Evolutionary conservation across 768 basidiomycete species (phyloP).

Genomic region (Phaeotremella fagi): DNA sequence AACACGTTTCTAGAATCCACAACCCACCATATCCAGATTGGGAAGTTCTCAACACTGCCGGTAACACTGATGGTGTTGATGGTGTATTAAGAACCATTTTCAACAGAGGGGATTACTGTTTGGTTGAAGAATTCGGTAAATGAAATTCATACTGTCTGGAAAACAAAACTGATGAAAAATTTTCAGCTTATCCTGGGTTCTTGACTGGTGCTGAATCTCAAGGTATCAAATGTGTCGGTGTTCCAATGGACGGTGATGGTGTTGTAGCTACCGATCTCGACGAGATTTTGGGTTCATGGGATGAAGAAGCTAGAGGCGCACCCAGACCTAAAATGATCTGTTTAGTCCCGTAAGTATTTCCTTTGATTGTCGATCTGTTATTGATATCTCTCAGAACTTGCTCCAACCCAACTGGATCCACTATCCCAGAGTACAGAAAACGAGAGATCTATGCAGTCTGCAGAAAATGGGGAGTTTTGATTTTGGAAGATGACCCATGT

Average conservation of each 20-base stretch:
- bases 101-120: conserved; percentile 41
- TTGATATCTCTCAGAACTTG: conserved; percentile 37
- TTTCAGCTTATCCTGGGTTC: conserved; percentile 44
- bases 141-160: too few relatives aligned
- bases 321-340: conserved; percentile 52
- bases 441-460: conserved; percentile 70
- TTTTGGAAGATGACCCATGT: conserved; percentile 68
- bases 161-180: neutral
- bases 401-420: conserved; percentile 76
- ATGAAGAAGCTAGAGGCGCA: conserved; percentile 56
- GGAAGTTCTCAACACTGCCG: conserved; percentile 56
- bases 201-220: conserved; percentile 54
- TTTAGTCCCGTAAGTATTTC: conserved; percentile 16
- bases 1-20: conserved; percentile 30
- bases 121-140: conserved; percentile 65
- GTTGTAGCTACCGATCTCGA: conserved; percentile 60
- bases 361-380: neutral
- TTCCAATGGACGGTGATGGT: conserved; percentile 65
- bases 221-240: conserved; percentile 34
- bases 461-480: conserved; percentile 69
- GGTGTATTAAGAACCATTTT: conserved; percentile 22
- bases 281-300: conserved; percentile 60
- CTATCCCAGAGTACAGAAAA: conserved; percentile 60
- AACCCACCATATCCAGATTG: conserved; percentile 57
- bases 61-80: conserved; percentile 63